These are phyloP conservation scores for Leccinum fallax DNA, from an alignment of 1,284 basidiomycete genomes.

Conservation along the genomic window DNA sequence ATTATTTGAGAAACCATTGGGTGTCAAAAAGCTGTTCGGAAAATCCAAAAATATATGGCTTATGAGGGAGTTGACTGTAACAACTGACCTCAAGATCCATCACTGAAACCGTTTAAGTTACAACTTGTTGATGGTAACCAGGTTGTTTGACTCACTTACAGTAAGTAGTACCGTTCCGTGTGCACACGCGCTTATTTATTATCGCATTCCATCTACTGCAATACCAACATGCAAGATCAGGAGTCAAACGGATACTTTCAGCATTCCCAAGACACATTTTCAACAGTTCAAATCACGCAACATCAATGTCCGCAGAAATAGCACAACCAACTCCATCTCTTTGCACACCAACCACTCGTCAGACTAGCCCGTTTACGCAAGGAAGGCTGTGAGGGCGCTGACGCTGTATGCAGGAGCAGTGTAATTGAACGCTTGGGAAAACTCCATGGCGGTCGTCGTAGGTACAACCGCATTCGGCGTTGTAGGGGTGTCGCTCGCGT, in stretches of 20 bases:
- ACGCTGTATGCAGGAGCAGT: slow-evolving; percentile 61
- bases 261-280: slow-evolving; percentile 36
- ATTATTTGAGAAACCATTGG: too few relatives aligned
- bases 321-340: background rate
- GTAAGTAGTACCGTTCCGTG: too few relatives aligned
- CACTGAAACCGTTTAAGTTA: background rate
- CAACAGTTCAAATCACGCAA: slow-evolving; percentile 15
- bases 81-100: background rate
- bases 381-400: slow-evolving; percentile 43
- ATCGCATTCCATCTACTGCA: slow-evolving; percentile 42
- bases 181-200: too few relatives aligned
- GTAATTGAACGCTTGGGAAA: slow-evolving; percentile 56
- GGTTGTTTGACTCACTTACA: too few relatives aligned
- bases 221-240: slow-evolving; percentile 69
- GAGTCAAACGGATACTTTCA: slow-evolving; percentile 61
- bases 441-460: slow-evolving; percentile 44
- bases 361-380: background rate
- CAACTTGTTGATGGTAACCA: too few relatives aligned
- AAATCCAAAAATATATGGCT: too few relatives aligned
- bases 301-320: background rate
- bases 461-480: slow-evolving; percentile 52
- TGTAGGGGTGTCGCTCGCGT: slow-evolving; percentile 56
- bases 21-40: too few relatives aligned
- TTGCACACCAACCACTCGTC: background rate
- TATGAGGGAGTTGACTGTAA: background rate